A percentile compares a stretch with the other conserved stretches of the same genome.
These are phyloP conservation scores for Misopates orontium DNA, from an alignment of 257 asterid genomes.

Conservation along the genomic window DNA sequence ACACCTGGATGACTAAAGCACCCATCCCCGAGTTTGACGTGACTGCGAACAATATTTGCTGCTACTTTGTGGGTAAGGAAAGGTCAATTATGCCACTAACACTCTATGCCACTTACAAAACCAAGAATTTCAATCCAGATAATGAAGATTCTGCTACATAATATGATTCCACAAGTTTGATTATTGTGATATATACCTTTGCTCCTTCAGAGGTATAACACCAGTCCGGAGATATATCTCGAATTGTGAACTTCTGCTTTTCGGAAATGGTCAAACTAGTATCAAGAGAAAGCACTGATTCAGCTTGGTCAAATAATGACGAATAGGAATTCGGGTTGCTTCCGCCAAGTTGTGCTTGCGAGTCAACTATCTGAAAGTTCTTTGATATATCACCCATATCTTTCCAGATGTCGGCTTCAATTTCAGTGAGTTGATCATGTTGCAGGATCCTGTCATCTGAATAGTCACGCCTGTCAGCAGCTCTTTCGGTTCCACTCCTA, in stretches of 20 bases:
- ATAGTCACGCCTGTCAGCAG: slow-evolving; percentile 36
- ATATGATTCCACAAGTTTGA: neutral
- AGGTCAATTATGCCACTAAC: neutral
- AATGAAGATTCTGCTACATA: too few species aligned
- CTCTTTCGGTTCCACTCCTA: slow-evolving; percentile 17
- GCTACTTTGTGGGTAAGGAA: slow-evolving; percentile 1
- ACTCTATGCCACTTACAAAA: neutral
- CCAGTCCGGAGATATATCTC: slow-evolving; percentile 91
- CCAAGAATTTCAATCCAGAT: too few species aligned
- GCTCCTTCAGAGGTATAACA: slow-evolving; percentile 76
- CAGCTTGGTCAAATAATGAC: slow-evolving; percentile 57
- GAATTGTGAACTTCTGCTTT: slow-evolving; percentile 77
- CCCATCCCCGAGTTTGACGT: neutral
- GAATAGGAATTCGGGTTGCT: slow-evolving; percentile 38
- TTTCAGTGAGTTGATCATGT: slow-evolving; percentile 35
- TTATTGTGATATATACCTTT: slow-evolving; percentile 53
- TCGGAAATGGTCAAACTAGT: slow-evolving; percentile 54
- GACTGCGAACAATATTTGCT: neutral
- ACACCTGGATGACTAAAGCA: slow-evolving; percentile 1
- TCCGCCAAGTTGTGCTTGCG: slow-evolving; percentile 40
- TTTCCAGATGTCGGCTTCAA: slow-evolving; percentile 58
- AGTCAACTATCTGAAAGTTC: slow-evolving; percentile 37
- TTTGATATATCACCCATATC: slow-evolving; percentile 49
- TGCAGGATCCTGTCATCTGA: slow-evolving; percentile 48
- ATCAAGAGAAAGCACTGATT: slow-evolving; percentile 46